These are phyloP conservation scores for Aquilaria yunnanensis DNA, from an alignment of 345 rosid genomes.

Conservation along the genomic window DNA sequence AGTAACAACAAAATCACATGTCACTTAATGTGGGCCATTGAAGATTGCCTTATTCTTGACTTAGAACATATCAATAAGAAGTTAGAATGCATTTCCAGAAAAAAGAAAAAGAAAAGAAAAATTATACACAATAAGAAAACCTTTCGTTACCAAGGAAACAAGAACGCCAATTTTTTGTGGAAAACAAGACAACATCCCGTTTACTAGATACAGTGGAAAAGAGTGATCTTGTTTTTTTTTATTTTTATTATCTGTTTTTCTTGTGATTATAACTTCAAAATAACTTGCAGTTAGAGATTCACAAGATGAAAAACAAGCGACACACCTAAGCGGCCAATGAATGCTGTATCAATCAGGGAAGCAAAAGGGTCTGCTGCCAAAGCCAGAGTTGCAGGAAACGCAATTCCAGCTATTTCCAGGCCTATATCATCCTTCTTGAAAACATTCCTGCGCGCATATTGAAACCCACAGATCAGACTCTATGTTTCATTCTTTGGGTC, in stretches of 20 bases:
- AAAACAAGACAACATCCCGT: not conserved
- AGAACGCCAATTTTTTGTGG: not conserved
- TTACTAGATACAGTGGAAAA: not conserved
- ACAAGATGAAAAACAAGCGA: not conserved
- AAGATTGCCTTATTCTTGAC: too few species aligned
- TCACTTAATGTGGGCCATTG: too few species aligned
- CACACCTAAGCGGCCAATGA: slow-evolving; percentile 56
- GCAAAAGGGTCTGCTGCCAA: slow-evolving; percentile 60
- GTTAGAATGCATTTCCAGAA: too few species aligned
- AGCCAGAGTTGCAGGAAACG: slow-evolving; percentile 55
- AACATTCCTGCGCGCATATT: slow-evolving; percentile 26
- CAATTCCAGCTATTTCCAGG: slow-evolving; percentile 45
- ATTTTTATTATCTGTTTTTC: not conserved
- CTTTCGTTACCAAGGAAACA: too few species aligned
- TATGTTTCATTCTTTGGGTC: not conserved
- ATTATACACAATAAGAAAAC: too few species aligned
- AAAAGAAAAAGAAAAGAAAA: too few species aligned
- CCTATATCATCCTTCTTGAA: slow-evolving; percentile 46
- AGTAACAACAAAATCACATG: too few species aligned
- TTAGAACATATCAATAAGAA: too few species aligned
- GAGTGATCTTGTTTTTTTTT: not conserved
- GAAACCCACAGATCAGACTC: not conserved
- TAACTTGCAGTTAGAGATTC: not conserved
- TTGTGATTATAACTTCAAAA: not conserved
- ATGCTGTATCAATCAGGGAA: slow-evolving; percentile 59